These are phyloP conservation scores for Nadsonia fulvescens DNA, from an alignment of 805 yeast genomes.

Conservation along the genomic window DNA sequence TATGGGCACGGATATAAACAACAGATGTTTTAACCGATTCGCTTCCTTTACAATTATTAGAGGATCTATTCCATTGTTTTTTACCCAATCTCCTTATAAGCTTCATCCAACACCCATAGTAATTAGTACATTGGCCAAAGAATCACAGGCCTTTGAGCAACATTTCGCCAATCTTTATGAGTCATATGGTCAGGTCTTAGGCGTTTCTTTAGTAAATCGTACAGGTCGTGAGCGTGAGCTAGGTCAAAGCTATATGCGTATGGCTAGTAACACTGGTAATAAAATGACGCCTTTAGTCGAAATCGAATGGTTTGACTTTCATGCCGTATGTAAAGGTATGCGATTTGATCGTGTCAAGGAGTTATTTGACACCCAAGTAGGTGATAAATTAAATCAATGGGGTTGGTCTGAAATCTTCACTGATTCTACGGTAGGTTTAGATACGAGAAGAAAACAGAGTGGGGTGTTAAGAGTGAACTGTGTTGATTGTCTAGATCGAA, in stretches of 20 bases:
- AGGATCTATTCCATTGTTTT: conserved; percentile 51
- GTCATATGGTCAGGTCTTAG: conserved; percentile 16
- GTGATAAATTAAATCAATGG: too few relatives aligned
- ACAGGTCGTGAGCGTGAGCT: too few relatives aligned
- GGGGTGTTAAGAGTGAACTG: conserved; percentile 46
- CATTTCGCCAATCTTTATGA: conserved; percentile 18
- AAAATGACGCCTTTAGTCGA: conserved; percentile 1
- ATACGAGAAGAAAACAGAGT: conserved; percentile 24
- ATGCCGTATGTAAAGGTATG: conserved; percentile 29
- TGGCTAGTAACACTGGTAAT: conserved; percentile 2
- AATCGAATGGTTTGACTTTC: conserved; percentile 45
- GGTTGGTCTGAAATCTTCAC: too few relatives aligned
- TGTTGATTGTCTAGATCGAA: conserved; percentile 46
- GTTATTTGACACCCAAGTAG: conserved; percentile 19
- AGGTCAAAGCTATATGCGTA: conserved; percentile 12
- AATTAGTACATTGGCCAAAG: conserved; percentile 16
- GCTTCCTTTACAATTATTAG: conserved; percentile 18
- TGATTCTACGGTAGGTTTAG: too few relatives aligned
- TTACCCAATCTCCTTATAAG: conserved; percentile 38
- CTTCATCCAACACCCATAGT: conserved; percentile 24
- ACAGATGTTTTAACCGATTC: too few relatives aligned
- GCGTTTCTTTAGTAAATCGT: conserved; percentile 25
- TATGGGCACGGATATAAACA: too few relatives aligned
- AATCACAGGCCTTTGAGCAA: conserved; percentile 13
- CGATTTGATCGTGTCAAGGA: conserved; percentile 21